These are phyloP conservation scores for Fraxinus nigra DNA, from an alignment of 305 asterid genomes.

Conservation along the genomic window DNA sequence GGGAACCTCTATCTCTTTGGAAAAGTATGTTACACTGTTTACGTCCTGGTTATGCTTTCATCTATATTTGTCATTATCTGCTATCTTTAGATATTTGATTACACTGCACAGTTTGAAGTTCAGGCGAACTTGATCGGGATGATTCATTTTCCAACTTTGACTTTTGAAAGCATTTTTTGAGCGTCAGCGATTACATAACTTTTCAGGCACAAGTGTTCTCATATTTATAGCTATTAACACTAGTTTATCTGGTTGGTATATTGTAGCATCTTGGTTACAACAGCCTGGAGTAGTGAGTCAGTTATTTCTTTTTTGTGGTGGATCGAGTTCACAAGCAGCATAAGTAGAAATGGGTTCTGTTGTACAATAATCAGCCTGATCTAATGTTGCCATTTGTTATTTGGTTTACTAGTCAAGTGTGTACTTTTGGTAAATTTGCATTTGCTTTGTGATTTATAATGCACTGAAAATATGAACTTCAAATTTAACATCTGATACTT, in stretches of 20 bases:
- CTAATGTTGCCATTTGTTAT: not conserved
- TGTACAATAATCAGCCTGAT: not conserved
- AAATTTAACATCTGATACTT: conserved; percentile 28
- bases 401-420: not conserved
- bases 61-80: conserved; percentile 12
- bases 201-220: not conserved
- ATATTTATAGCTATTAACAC: not conserved
- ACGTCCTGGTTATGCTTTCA: not conserved
- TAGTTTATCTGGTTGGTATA: conserved; percentile 1
- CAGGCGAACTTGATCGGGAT: conserved; percentile 5
- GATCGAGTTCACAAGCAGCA: not conserved
- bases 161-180: conserved; percentile 1
- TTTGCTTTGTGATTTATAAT: not conserved
- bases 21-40: conserved; percentile 50
- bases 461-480: conserved; percentile 7
- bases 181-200: not conserved
- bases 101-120: conserved; percentile 2
- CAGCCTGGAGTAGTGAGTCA: conserved; percentile 5
- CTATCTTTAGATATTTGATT: conserved; percentile 6
- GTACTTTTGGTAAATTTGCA: not conserved
- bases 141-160: conserved; percentile 10
- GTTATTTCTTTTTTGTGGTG: not conserved
- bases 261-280: conserved; percentile 1
- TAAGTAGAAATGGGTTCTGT: not conserved
- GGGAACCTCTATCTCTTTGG: conserved; percentile 89